These are phyloP conservation scores for Nyctanthes arbortristis DNA, from an alignment of 257 asterid species.

Conservation along the genomic window DNA sequence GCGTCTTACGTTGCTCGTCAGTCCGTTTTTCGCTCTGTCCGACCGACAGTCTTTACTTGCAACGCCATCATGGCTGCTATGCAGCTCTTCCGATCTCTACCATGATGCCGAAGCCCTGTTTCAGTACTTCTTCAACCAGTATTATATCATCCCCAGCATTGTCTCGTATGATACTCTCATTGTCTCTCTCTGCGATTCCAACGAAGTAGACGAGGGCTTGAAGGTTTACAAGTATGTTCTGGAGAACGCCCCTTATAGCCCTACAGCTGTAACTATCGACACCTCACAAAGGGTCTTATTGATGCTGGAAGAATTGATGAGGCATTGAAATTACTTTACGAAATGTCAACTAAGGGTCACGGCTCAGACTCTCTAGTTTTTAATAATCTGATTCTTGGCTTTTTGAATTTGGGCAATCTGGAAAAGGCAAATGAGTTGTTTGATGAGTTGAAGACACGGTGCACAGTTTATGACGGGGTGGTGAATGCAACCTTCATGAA, in stretches of 20 bases:
- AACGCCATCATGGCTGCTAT: conserved; percentile 90
- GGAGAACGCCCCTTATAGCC: conserved; percentile 73
- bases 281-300: conserved; percentile 78
- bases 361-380: conserved; percentile 92
- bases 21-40: conserved; percentile 61
- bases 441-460: conserved; percentile 82
- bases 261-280: conserved; percentile 78
- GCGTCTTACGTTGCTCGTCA: conserved; percentile 81
- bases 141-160: conserved; percentile 60
- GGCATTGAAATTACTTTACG: conserved; percentile 63
- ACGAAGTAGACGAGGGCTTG: conserved; percentile 70
- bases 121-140: conserved; percentile 80
- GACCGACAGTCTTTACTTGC: conserved; percentile 93
- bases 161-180: conserved; percentile 70
- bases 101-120: conserved; percentile 68
- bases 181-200: conserved; percentile 66
- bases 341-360: conserved; percentile 81
- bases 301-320: conserved; percentile 56
- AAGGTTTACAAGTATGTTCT: conserved; percentile 52
- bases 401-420: conserved; percentile 58
- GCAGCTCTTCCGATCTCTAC: conserved; percentile 68
- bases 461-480: conserved; percentile 76
- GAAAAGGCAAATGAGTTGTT: conserved; percentile 78
- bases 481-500: conserved; percentile 90
- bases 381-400: conserved; percentile 80